Conservation (phyloP, 495 filamentous ascomycete species). For the Lepidopterella palustris region DNA sequence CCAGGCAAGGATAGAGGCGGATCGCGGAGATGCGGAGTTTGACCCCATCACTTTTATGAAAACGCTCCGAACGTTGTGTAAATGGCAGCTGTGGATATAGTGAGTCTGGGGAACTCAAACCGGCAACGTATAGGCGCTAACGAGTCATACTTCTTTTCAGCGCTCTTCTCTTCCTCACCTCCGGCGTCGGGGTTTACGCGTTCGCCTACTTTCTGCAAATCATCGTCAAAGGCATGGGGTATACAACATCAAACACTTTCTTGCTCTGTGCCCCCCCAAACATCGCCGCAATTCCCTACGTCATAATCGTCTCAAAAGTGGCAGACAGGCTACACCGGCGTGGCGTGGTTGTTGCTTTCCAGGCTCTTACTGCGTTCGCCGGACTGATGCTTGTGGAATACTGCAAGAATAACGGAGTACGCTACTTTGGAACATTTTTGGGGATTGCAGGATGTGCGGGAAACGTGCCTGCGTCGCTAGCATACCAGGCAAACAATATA, state of each 20-base stretch:
- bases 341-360: constrained; percentile 51
- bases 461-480: constrained; percentile 47
- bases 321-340: constrained; percentile 53
- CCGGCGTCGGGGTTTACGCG: constrained; percentile 41
- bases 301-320: constrained; percentile 41
- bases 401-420: constrained; percentile 40
- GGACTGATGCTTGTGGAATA: constrained; percentile 51
- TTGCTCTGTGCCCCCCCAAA: constrained; percentile 42
- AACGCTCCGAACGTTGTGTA: constrained; percentile 17
- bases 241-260: constrained; percentile 34
- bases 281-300: constrained; percentile 33
- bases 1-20: constrained; percentile 30
- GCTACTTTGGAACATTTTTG: constrained; percentile 60
- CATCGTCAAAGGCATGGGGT: constrained; percentile 46
- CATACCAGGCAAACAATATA: constrained; percentile 31
- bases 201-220: constrained; percentile 47
- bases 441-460: constrained; percentile 53
- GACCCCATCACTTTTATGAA: constrained; percentile 31
- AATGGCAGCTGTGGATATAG: constrained; percentile 23
- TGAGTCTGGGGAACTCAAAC: too few relatives aligned
- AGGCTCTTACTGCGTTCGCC: constrained; percentile 41
- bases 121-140: too few relatives aligned
- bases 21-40: constrained; percentile 32
- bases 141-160: neutral
- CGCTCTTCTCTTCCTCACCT: constrained; percentile 41